Evolutionary conservation across 768 basidiomycete genomes (phyloP).

Genomic region (Phlebiopsis gigantea): DNA sequence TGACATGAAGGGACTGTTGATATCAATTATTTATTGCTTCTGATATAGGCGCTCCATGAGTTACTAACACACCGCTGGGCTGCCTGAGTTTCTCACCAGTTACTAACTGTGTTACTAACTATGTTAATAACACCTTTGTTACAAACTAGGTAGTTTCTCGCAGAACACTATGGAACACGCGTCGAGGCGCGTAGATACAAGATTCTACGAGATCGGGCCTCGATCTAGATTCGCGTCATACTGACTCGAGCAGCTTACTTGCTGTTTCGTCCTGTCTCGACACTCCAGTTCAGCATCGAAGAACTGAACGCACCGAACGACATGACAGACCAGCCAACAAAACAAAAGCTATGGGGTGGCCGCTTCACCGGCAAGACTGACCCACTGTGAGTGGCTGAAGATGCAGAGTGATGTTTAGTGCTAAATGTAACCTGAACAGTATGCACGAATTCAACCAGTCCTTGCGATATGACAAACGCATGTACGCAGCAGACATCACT

Average conservation of each 20-base stretch:
- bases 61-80: no score
- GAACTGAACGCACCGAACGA: not conserved
- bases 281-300: not conserved
- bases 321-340: slow-evolving; percentile 22
- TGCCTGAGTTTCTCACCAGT: no score
- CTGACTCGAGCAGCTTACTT: not conserved
- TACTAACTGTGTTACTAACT: no score
- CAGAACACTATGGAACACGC: no score
- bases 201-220: slow-evolving; percentile 8
- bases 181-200: slow-evolving; percentile 6
- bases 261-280: not conserved
- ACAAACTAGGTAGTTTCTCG: no score
- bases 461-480: slow-evolving; percentile 87
- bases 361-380: slow-evolving; percentile 86
- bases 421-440: slow-evolving; percentile 37
- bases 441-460: slow-evolving; percentile 99
- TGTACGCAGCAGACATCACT: slow-evolving; percentile 87
- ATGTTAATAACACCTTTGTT: no score
- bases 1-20: no score
- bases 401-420: not conserved
- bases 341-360: slow-evolving; percentile 29
- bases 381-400: slow-evolving; percentile 54
- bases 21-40: no score
- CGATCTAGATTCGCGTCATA: slow-evolving; percentile 31
- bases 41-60: no score